Base-by-base conservation (phyloP, 805 yeast genomes). In the Metschnikowia bowlesiae region DNA sequence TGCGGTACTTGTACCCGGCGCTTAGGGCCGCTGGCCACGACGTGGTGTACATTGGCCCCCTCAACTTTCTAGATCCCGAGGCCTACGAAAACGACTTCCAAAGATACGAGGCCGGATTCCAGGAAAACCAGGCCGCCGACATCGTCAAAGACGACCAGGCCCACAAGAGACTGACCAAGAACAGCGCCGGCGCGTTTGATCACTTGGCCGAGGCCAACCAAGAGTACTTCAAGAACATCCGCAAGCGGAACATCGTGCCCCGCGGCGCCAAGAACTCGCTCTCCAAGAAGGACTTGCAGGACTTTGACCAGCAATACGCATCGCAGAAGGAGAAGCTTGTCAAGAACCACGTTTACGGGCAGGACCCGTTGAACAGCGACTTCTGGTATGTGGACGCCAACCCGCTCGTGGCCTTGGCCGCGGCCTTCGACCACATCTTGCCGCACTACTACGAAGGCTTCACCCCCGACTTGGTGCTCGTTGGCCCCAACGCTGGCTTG, bases 401-500 rank as follows among this genome's bases (percentile, higher is more conserved):
- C 14, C 67, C 72, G 3, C 38, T 64, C 8, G 59, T 60, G 39
- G 47, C 64, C 1, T 55, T 71, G 38, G 46, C 61, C 3, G 51
- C 67, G 6, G 70, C 65, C 1, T 50, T 64, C 18, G 62, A 64
- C 36, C 54, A 58, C 11, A 59, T 71, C 29, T 46, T 68, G 16
- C 68, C 71, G 1, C 44, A 39, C 6, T 57, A 56, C 54, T 56
- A 62, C 41, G 63, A 66, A 0, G 56, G 53, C 3, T 65, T 70
- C 50, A 37, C 34, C 5, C 67, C 70, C 0, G 74, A 70, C 46
- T 59, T 70, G 55, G 64, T 70, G 10, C 39, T 71, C 14, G 39
- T 68, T 8, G 74, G 75, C 3, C 74, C 75, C 13, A 63, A 64
- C 49, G 68, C 65, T 51, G 70, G 69, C 8, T 46, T 55, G 22